phyloP scores from a whole-genome alignment of 306 rosid genomes.

The Cyamopsis tetragonoloba region DNA sequence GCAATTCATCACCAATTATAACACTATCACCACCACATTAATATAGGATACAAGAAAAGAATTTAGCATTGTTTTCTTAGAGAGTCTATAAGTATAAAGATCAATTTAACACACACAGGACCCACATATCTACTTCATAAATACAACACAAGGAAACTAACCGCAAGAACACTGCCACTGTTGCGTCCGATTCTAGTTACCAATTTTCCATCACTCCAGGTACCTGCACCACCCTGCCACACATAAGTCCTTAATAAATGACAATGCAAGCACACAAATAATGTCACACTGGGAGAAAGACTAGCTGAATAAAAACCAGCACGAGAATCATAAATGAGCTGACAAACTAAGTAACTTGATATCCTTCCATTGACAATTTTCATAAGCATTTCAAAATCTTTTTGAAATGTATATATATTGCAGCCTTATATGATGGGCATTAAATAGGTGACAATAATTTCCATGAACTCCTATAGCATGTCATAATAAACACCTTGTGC shows the following conservation, averaged over 20 bases:
- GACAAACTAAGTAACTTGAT: slow-evolving; percentile 8
- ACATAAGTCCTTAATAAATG: slow-evolving; percentile 81
- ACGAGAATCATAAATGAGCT: slow-evolving; percentile 2
- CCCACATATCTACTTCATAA: background rate
- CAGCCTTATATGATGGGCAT: background rate
- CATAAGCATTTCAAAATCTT: slow-evolving; percentile 3
- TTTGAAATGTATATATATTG: background rate
- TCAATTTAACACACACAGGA: background rate
- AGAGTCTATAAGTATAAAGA: background rate
- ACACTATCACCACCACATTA: background rate
- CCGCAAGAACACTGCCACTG: slow-evolving; percentile 86
- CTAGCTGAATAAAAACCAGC: slow-evolving; percentile 8
- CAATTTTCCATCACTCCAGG: slow-evolving; percentile 98
- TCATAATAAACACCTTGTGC: background rate
- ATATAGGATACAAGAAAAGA: background rate
- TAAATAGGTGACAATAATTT: background rate
- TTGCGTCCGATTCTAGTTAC: slow-evolving; percentile 96
- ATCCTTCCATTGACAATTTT: slow-evolving; percentile 6
- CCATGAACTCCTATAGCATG: slow-evolving; percentile 8
- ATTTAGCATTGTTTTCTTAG: background rate
- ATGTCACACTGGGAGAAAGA: background rate
- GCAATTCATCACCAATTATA: background rate
- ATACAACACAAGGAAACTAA: slow-evolving; percentile 32
- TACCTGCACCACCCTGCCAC: slow-evolving; percentile 99
- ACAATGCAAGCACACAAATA: slow-evolving; percentile 27